Evolutionary conservation across 805 yeast genomes (phyloP), one percentile per base, ranked within the genome.

Genomic region (Isabelozyma pseudorhagii): DNA sequence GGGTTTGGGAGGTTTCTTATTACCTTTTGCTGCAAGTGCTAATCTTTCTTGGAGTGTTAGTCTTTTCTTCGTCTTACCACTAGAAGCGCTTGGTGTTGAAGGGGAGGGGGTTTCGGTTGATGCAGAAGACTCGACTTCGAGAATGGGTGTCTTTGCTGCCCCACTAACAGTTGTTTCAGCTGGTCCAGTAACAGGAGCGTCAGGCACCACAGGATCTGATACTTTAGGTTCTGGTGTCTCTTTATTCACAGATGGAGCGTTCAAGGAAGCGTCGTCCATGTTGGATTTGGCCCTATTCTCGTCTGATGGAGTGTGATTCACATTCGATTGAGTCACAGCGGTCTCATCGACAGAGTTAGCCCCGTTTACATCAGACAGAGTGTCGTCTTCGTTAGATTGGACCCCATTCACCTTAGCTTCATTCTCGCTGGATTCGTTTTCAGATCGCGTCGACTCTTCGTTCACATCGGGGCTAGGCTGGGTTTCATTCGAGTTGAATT

Each of bases 21-120:
- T 72, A 11, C 73, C 72, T 50, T 80, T 76, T 6, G 96, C 90
- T 1, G 97, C 97, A 53, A 83, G 67, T 1, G 94, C 96, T 46
- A 92, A 74, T 52, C 97, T 75, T 59, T 92, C 97, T 59, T 89
- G 96, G 56, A 93, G 73, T 0, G 96, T 84, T 15, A 89, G 69
- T 53, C 92, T 75, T 63, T 85, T 86, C 55, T 74, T 77, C 29
- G 75, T n/a, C 13, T 42, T 42, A n/a, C 25, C 25, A 21, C 25
- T 6, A 21, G 25, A 21, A 21, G 25, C 25, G 25, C 25, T 21
- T 21, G 45, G 21, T n/a, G 36, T n/a, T 31, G 15, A 8, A 13
- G 38, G 38, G 38, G 38, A 8, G 38, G 14, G 4, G 5, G 25
- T 15, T 11, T n/a, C 29, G 17, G 25, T 27, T 8, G 45, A 27